Percentiles rank a stretch among this genome's conserved stretches.
Conservation (phyloP, 148 eudicot species). For the Chenopodium quinoa region DNA sequence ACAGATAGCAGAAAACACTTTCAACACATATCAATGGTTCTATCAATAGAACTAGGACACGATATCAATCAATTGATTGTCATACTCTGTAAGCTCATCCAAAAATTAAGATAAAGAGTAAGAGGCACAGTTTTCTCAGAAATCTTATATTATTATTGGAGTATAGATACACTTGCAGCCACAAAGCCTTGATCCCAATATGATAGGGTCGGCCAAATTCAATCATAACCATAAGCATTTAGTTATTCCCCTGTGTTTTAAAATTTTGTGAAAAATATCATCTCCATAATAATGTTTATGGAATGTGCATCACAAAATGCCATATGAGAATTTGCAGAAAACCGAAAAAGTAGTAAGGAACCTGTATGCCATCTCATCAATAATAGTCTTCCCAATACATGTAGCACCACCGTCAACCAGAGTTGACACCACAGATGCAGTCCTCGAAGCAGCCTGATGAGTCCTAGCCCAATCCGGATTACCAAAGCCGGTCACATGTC, state of each 20-base stretch:
- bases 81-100: not conserved
- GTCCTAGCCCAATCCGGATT: conserved; percentile 83
- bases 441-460: conserved; percentile 74
- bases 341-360: conserved; percentile 30
- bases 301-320: conserved; percentile 1
- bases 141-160: not conserved
- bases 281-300: not conserved
- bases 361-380: conserved; percentile 93
- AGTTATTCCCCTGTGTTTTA: not conserved
- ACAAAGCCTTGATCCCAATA: too few species aligned
- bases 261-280: not conserved
- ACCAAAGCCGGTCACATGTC: conserved; percentile 88
- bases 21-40: not conserved
- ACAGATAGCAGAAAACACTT: not conserved
- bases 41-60: not conserved
- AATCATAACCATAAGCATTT: not conserved
- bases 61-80: not conserved
- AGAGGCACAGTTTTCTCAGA: not conserved
- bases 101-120: not conserved
- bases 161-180: not conserved
- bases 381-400: conserved; percentile 85
- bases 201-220: not conserved
- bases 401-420: conserved; percentile 95
- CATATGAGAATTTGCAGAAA: not conserved
- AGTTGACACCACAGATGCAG: conserved; percentile 63